These are phyloP conservation scores for Jamesozyma spencerorum DNA, from an alignment of 805 yeast genomes.

Conservation along the genomic window DNA sequence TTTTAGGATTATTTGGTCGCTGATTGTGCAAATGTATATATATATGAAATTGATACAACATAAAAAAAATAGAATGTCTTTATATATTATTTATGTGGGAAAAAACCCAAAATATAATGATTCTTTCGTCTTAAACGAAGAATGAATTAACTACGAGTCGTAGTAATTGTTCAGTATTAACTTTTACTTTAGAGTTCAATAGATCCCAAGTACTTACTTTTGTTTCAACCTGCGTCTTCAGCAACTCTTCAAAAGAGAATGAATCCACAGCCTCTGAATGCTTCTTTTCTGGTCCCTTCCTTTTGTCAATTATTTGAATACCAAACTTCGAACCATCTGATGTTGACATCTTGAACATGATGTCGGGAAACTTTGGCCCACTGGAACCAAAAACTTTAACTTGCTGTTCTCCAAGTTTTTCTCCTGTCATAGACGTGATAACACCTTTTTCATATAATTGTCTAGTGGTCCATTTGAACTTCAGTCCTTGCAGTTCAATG, in stretches of 20 bases:
- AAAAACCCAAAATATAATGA: slow-evolving; percentile 1
- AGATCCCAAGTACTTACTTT: slow-evolving; percentile 43
- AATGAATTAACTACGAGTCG: slow-evolving; percentile 68
- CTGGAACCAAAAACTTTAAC: slow-evolving; percentile 33
- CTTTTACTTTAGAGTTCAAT: slow-evolving; percentile 58
- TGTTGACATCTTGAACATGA: slow-evolving; percentile 66
- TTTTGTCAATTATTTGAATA: slow-evolving; percentile 42
- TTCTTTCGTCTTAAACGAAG: slow-evolving; percentile 7
- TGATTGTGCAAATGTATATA: slow-evolving; percentile 4
- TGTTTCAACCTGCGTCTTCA: slow-evolving; percentile 64
- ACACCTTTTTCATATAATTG: slow-evolving; percentile 67
- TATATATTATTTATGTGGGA: not conserved
- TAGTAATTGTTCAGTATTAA: slow-evolving; percentile 60
- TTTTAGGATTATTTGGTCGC: slow-evolving; percentile 67
- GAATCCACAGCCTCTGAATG: slow-evolving; percentile 32
- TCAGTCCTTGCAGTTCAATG: slow-evolving; percentile 32
- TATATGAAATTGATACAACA: not conserved
- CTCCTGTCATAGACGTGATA: slow-evolving; percentile 50
- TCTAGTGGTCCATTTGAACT: slow-evolving; percentile 71
- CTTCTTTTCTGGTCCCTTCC: slow-evolving; percentile 21
- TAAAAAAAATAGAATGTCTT: not conserved
- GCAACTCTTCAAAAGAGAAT: slow-evolving; percentile 60
- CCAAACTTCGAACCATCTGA: slow-evolving; percentile 62
- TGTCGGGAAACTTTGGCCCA: slow-evolving; percentile 50
- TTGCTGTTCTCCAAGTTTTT: slow-evolving; percentile 32